Evolutionary conservation across 1,139 yeast species (phyloP).

Genomic region (Scheffersomyces segobiensis): DNA sequence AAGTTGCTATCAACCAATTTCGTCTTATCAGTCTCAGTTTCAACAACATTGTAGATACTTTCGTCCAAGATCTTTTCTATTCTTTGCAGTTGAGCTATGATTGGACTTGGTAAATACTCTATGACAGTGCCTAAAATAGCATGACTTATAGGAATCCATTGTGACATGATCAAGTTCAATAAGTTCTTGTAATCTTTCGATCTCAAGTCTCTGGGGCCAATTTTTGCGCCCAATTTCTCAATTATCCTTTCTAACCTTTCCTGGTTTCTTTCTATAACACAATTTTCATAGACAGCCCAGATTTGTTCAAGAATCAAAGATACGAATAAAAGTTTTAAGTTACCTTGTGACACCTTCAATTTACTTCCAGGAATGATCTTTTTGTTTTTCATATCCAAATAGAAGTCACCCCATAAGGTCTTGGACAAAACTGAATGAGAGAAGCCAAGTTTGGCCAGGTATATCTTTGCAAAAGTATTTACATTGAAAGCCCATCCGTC

Average conservation of each 20-base stretch:
- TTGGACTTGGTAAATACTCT: constrained; percentile 83
- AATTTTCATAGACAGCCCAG: constrained; percentile 85
- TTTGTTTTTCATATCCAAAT: constrained; percentile 85
- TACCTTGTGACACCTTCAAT: constrained; percentile 47
- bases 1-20: constrained; percentile 48
- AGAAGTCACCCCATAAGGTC: constrained; percentile 96
- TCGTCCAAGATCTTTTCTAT: constrained; percentile 65
- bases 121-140: constrained; percentile 84
- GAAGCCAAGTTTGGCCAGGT: constrained; percentile 83
- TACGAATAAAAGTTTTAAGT: constrained; percentile 80
- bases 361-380: constrained; percentile 66
- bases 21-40: constrained; percentile 18
- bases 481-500: constrained; percentile 99
- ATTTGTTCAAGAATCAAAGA: constrained; percentile 84
- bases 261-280: constrained; percentile 63
- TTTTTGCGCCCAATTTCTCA: constrained; percentile 63
- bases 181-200: constrained; percentile 74
- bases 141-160: constrained; percentile 92
- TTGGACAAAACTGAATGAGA: constrained; percentile 76
- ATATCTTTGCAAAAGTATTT: constrained; percentile 83
- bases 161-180: constrained; percentile 73
- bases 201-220: constrained; percentile 74
- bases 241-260: constrained; percentile 78
- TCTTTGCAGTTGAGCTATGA: constrained; percentile 69
- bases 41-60: constrained; percentile 37